A percentile compares a stretch with the other conserved stretches of the same genome.
phyloP scores from a whole-genome alignment of 2,329 filamentous ascomycete genomes.

The Ascochyta pisi region DNA sequence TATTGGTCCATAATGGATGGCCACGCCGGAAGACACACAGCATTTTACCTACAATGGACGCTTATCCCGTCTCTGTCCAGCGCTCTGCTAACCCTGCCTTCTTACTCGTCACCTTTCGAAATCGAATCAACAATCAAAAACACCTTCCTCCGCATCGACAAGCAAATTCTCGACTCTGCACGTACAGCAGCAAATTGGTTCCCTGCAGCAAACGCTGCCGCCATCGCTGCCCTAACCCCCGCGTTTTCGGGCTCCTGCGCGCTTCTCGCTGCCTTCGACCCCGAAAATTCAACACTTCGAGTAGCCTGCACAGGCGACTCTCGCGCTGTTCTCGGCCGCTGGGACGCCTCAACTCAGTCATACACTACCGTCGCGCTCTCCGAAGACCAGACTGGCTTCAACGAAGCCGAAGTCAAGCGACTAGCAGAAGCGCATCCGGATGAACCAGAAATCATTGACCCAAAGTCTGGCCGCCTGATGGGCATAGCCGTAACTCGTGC shows the following conservation, averaged over 20 bases:
- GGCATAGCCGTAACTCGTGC: slow-evolving; percentile 69
- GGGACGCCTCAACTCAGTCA: slow-evolving; percentile 50
- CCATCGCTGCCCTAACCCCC: slow-evolving; percentile 41
- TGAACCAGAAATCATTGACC: slow-evolving; percentile 63
- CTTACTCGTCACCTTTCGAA: slow-evolving; percentile 51
- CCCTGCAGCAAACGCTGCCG: slow-evolving; percentile 41
- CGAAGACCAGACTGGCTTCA: slow-evolving; percentile 71
- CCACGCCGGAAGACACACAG: slow-evolving; percentile 57
- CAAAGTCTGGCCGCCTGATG: slow-evolving; percentile 64
- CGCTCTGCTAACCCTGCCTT: slow-evolving; percentile 42
- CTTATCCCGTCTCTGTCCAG: slow-evolving; percentile 55
- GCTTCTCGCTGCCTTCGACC: slow-evolving; percentile 68
- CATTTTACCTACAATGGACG: slow-evolving; percentile 49
- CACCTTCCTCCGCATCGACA: slow-evolving; percentile 64
- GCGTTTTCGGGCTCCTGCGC: slow-evolving; percentile 67
- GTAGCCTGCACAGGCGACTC: slow-evolving; percentile 74
- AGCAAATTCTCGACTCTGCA: slow-evolving; percentile 58
- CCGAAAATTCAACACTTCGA: slow-evolving; percentile 59
- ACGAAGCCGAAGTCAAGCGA: slow-evolving; percentile 63
- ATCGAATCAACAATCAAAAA: slow-evolving; percentile 64
- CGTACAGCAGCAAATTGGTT: slow-evolving; percentile 49
- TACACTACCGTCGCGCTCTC: slow-evolving; percentile 65
- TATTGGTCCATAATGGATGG: slow-evolving; percentile 59
- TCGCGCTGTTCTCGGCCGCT: slow-evolving; percentile 67
- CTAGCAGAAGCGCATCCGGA: slow-evolving; percentile 66